These are phyloP conservation scores for Collybiopsis luxurians DNA, from an alignment of 768 basidiomycete species.

Conservation along the genomic window DNA sequence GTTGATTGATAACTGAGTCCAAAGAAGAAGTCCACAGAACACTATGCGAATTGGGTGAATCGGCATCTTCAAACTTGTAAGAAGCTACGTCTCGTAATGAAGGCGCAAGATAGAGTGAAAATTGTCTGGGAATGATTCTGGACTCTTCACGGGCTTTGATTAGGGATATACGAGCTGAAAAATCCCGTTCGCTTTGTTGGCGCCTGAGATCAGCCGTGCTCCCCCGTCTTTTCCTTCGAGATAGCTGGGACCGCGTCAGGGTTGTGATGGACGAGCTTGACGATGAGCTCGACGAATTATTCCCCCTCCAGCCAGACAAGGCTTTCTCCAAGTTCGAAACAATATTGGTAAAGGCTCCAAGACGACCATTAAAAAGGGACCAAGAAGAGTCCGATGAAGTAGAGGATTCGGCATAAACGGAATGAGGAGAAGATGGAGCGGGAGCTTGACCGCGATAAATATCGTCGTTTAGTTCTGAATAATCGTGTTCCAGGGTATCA, in stretches of 20 bases:
- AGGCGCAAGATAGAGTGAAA: constrained; percentile 62
- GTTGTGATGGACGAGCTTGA: constrained; percentile 41
- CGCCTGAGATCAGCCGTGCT: constrained; percentile 52
- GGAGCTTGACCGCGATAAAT: constrained; percentile 3
- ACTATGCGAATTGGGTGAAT: constrained; percentile 17
- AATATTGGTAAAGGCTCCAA: constrained; percentile 33
- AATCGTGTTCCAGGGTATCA: not conserved
- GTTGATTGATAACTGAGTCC: constrained; percentile 42
- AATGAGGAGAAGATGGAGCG: constrained; percentile 8
- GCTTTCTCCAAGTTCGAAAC: constrained; percentile 37
- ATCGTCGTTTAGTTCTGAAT: not conserved
- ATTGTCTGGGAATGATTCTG: constrained; percentile 58
- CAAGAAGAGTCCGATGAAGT: constrained; percentile 33
- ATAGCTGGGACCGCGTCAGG: constrained; percentile 34
- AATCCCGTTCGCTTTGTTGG: constrained; percentile 53
- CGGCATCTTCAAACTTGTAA: not conserved
- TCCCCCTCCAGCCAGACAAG: constrained; percentile 46
- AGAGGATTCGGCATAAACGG: constrained; percentile 19
- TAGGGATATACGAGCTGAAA: constrained; percentile 56
- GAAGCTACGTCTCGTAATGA: constrained; percentile 14
- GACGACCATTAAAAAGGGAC: constrained; percentile 24
- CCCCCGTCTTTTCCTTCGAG: constrained; percentile 43
- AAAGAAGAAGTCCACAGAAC: constrained; percentile 46
- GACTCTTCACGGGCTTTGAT: constrained; percentile 61
- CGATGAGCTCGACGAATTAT: constrained; percentile 38